Percentiles rank a stretch among this genome's conserved stretches.
Conservation (phyloP, 257 asterid genomes). For the Verbena officinalis region DNA sequence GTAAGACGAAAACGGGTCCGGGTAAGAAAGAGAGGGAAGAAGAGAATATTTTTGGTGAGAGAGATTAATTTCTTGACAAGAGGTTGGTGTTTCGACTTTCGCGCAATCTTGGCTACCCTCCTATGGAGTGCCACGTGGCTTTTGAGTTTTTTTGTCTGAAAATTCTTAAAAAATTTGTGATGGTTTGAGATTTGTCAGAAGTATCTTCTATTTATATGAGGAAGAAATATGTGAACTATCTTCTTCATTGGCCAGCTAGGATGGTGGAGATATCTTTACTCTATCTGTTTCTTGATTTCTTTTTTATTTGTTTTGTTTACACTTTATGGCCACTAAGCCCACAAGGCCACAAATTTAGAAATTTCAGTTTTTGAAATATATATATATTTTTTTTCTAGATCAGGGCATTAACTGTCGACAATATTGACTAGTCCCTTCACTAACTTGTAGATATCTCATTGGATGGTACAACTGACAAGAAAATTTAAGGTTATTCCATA, state of each 20-base stretch:
- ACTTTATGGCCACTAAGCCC: too few species aligned
- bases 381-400: too few species aligned
- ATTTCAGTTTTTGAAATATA: too few species aligned
- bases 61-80: slow-evolving; percentile 61
- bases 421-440: too few species aligned
- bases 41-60: slow-evolving; percentile 23
- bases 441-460: too few species aligned
- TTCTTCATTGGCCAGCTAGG: slow-evolving; percentile 38
- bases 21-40: slow-evolving; percentile 27
- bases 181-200: neutral
- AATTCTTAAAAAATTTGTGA: neutral
- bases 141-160: slow-evolving; percentile 30
- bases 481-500: too few species aligned
- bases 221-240: slow-evolving; percentile 8
- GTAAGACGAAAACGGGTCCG: slow-evolving; percentile 20
- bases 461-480: too few species aligned
- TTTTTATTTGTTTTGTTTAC: neutral
- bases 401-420: too few species aligned
- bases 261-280: slow-evolving; percentile 31
- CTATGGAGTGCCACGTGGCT: slow-evolving; percentile 61
- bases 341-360: too few species aligned
- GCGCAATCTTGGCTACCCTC: slow-evolving; percentile 73
- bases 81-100: slow-evolving; percentile 43
- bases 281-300: slow-evolving; percentile 23
- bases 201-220: slow-evolving; percentile 14